These are phyloP conservation scores for Paramyrothecium roridum DNA, from an alignment of 2,329 filamentous ascomycete genomes.

Conservation along the genomic window DNA sequence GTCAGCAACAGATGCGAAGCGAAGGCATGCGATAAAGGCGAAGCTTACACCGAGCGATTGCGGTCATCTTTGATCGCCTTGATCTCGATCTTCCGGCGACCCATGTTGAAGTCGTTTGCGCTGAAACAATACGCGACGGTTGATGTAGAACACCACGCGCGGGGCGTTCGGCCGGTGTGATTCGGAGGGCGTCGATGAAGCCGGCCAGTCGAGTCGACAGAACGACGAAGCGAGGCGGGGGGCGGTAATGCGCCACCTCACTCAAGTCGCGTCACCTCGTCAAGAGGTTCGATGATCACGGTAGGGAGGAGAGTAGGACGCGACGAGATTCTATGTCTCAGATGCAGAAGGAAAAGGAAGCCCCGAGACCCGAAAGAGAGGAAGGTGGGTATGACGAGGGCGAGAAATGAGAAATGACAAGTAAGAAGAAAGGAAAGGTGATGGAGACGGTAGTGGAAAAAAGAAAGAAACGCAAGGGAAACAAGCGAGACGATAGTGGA, in stretches of 20 bases:
- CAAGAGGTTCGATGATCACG: background rate
- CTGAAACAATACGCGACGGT: constrained; percentile 14
- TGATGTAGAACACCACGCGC: constrained; percentile 5
- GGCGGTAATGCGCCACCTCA: no score
- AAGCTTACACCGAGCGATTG: constrained; percentile 90
- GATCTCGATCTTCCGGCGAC: constrained; percentile 99
- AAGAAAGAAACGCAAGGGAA: constrained; percentile 3
- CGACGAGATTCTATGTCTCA: background rate
- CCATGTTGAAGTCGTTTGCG: constrained; percentile 56
- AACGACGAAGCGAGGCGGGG: background rate
- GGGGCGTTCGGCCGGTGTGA: background rate
- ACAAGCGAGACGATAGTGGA: constrained; percentile 10
- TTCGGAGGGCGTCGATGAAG: background rate
- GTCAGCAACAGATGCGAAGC: constrained; percentile 12
- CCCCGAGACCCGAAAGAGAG: background rate
- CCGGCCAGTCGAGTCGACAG: background rate
- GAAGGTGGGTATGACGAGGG: background rate
- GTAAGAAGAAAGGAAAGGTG: background rate
- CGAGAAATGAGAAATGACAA: background rate
- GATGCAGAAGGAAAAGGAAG: background rate
- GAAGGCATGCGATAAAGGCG: background rate
- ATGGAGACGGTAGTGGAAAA: background rate
- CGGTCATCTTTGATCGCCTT: constrained; percentile 99
- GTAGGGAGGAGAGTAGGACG: background rate
- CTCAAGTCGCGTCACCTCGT: background rate